Conservation (phyloP, 2,329 filamentous ascomycete species). For the Aspergillus aculeatus region DNA sequence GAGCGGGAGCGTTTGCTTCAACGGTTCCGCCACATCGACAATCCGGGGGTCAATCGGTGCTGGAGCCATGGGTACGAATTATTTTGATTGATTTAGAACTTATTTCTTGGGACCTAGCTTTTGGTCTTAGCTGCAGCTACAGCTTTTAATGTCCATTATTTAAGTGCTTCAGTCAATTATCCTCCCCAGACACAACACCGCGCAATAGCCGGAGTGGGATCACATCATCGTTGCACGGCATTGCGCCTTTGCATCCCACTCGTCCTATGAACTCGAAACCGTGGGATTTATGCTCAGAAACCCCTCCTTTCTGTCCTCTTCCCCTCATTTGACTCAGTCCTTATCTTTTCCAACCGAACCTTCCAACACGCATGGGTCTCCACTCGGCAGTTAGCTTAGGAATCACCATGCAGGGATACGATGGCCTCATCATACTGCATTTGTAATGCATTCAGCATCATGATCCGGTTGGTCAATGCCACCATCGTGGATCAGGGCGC, state of each 20-base stretch:
- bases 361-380: slow-evolving; percentile 8
- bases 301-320: slow-evolving; percentile 6
- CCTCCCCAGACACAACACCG: background rate
- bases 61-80: slow-evolving; percentile 49
- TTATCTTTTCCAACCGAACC: slow-evolving; percentile 4
- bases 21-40: slow-evolving; percentile 60
- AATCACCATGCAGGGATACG: slow-evolving; percentile 25
- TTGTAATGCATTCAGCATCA: background rate
- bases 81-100: background rate
- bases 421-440: slow-evolving; percentile 20
- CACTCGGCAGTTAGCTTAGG: background rate
- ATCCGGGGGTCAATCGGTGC: slow-evolving; percentile 63
- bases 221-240: slow-evolving; percentile 32
- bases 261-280: background rate
- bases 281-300: background rate
- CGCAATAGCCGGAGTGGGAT: slow-evolving; percentile 16
- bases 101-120: background rate
- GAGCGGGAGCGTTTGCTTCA: slow-evolving; percentile 64
- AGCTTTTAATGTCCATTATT: background rate
- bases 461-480: background rate
- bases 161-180: background rate
- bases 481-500: background rate
- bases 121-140: background rate
- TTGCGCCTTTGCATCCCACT: slow-evolving; percentile 26
- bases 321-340: slow-evolving; percentile 6